These are phyloP conservation scores for Paracamarosporium sp. DNA, from an alignment of 2,329 filamentous ascomycete species.

Conservation along the genomic window DNA sequence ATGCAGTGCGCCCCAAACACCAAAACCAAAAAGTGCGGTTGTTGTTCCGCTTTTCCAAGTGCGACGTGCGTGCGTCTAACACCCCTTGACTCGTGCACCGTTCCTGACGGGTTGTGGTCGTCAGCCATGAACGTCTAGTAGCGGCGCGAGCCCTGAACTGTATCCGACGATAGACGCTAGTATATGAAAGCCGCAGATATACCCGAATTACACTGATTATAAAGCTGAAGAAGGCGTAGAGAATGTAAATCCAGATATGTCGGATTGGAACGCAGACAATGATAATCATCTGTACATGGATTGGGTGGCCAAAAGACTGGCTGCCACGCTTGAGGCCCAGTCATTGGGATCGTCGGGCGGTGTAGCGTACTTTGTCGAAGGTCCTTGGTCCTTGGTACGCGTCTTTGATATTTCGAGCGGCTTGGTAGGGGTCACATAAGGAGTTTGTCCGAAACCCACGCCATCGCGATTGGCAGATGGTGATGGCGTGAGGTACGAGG, in stretches of 20 bases:
- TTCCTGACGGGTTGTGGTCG: conserved; percentile 47
- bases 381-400: conserved; percentile 53
- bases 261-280: conserved; percentile 12
- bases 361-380: conserved; percentile 82
- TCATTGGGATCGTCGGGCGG: conserved; percentile 94
- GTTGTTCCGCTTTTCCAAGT: conserved; percentile 22
- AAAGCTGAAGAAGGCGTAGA: conserved; percentile 31
- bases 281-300: conserved; percentile 42
- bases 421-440: conserved; percentile 69
- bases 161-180: conserved; percentile 33
- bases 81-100: conserved; percentile 39
- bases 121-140: conserved; percentile 35
- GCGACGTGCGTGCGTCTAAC: conserved; percentile 26
- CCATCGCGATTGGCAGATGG: conserved; percentile 84
- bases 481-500: conserved; percentile 73
- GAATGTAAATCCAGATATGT: conserved; percentile 31
- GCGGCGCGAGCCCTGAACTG: conserved; percentile 29
- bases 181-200: conserved; percentile 29
- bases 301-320: conserved; percentile 63
- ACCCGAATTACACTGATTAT: conserved; percentile 41
- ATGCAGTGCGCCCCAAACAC: conserved; percentile 36
- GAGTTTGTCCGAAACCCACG: conserved; percentile 72
- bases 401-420: conserved; percentile 69
- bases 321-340: conserved; percentile 84
- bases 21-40: conserved; percentile 32